A percentile compares a stretch with the other conserved stretches of the same genome.
These are phyloP conservation scores for Aspergillus kassunensis DNA, from an alignment of 495 filamentous ascomycete species.

Conservation along the genomic window DNA sequence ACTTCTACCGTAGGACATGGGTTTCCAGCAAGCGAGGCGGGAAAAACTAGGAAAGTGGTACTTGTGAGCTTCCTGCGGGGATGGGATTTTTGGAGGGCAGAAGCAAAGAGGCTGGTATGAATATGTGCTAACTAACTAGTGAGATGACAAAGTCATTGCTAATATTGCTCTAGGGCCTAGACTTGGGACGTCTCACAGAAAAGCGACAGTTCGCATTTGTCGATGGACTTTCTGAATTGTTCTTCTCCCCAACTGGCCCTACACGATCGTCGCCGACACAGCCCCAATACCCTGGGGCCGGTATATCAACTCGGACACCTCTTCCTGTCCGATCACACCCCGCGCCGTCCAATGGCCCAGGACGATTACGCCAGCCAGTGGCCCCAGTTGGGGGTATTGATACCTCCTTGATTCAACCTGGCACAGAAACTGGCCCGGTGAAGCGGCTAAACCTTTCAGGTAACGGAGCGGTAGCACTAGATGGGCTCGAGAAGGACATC, in stretches of 20 bases:
- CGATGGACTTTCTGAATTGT: constrained; percentile 66
- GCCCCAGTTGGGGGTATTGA: constrained; percentile 4
- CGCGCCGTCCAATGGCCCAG: constrained; percentile 11
- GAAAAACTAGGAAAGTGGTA: constrained; percentile 52
- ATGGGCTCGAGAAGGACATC: constrained; percentile 38
- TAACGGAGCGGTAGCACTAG: constrained; percentile 31
- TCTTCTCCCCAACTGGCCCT: constrained; percentile 21
- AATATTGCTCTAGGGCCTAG: constrained; percentile 52
- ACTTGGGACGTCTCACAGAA: constrained; percentile 56
- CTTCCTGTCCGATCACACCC: constrained; percentile 32
- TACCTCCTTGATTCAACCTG: constrained; percentile 1
- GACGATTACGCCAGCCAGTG: constrained; percentile 27
- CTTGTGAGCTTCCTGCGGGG: constrained; percentile 78
- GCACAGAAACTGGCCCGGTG: constrained; percentile 24
- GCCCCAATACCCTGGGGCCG: not conserved
- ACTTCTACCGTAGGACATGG: constrained; percentile 22
- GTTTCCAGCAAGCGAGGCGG: constrained; percentile 19
- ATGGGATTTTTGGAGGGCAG: constrained; percentile 68
- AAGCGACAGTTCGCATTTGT: constrained; percentile 63
- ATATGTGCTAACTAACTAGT: no score
- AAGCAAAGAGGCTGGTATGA: constrained; percentile 55
- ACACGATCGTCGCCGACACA: not conserved
- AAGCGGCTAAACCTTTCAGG: constrained; percentile 37
- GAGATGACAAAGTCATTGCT: not conserved
- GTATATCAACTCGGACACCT: constrained; percentile 24